These are phyloP conservation scores for Chrysoporthe austroafricana DNA, from an alignment of 2,329 filamentous ascomycete genomes.

Conservation along the genomic window DNA sequence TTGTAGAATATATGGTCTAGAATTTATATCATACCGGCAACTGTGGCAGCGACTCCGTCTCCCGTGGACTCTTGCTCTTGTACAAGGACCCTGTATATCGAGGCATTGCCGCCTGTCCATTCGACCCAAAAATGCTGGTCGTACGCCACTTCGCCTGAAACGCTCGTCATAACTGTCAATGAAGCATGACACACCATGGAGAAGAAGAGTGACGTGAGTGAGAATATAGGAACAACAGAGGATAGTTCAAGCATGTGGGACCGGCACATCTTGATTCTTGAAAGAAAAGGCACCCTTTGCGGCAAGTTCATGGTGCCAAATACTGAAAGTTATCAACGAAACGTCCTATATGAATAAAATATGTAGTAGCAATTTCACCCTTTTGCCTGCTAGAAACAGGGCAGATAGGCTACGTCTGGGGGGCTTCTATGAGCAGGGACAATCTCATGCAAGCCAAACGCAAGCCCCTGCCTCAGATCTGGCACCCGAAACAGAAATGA, in stretches of 20 bases:
- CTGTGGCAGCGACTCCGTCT: constrained; percentile 6
- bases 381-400: neutral
- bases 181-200: neutral
- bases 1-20: neutral
- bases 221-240: neutral
- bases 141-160: constrained; percentile 6
- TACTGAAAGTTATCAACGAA: neutral
- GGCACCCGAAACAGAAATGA: neutral
- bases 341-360: neutral
- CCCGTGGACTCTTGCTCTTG: constrained; percentile 6
- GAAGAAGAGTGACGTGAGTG: neutral
- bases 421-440: neutral
- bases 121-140: constrained; percentile 2
- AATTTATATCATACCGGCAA: constrained; percentile 3
- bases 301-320: neutral
- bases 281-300: neutral
- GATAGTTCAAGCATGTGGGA: neutral
- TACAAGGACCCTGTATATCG: constrained; percentile 3
- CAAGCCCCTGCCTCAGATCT: neutral
- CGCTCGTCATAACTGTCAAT: constrained; percentile 4
- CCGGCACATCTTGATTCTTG: constrained; percentile 6
- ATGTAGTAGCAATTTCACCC: neutral
- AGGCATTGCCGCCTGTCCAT: constrained; percentile 9
- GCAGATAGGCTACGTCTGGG: neutral
- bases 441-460: neutral